Base-by-base conservation (phyloP, 2,329 filamentous ascomycete genomes). In the Phaeoacremonium minimum region DNA sequence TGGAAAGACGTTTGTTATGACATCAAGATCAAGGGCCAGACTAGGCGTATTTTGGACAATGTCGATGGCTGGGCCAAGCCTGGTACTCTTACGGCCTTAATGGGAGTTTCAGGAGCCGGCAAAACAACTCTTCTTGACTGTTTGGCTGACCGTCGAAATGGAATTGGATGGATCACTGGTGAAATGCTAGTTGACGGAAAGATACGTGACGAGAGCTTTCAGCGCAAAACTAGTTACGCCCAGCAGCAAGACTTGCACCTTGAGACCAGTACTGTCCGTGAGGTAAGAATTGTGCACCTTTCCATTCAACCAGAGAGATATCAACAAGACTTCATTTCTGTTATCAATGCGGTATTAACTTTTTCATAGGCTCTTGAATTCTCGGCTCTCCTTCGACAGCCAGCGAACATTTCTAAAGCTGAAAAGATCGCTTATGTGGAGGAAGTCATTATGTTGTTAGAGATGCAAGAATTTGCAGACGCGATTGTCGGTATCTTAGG, bases 51-150 rank as follows among this genome's bases (percentile, higher is more conserved):
- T 40, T 67, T 95, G 7, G 80, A 93, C 44, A 75, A 91, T 38
- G 84, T 94, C 2, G 80, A 89, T 46, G 87, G 87, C 4, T 94
- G 83, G 79, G 84, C 90, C 37, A 87, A 87, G 57, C 86, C 87
- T 2, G 86, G 86, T 31, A 88, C 82, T 43, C 61, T 89, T 15
- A 87, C 83, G 4, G 86, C 85, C 5, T 66, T 91, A n/a, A 87
- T 90, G 85, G 83, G 86, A 73, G 76, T 12, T 4, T 85, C 82
- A n/a, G 87, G 86, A 46, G 76, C 76, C 3, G 77, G 77, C n/a
- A 81, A 81, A 51, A 80, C 76, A 0, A 80, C 76, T 0, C 55
- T 80, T 1, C 61, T 80, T 6, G 73, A 80, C 51, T 69, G 71
- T 3, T 56, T 81, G 3, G 75, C 76, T 0, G 66, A 75, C 35